phyloP scores from a whole-genome alignment of 2,329 filamentous ascomycete species.

The Arthrobotrys megalospora region DNA sequence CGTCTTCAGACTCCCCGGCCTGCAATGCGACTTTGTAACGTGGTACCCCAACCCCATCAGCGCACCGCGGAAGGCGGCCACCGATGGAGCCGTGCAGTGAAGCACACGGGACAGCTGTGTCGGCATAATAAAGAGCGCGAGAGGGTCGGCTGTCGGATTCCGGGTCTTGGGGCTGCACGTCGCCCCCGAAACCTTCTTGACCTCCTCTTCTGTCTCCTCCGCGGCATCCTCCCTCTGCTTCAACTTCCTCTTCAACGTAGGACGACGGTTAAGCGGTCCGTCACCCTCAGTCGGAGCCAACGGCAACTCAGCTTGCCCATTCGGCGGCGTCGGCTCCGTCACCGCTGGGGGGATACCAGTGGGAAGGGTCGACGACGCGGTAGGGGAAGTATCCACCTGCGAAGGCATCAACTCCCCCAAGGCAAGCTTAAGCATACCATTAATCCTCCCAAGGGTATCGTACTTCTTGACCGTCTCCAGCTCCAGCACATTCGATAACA shows the following conservation, averaged over 20 bases:
- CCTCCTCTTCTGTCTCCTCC: neutral
- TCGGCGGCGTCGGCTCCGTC: slow-evolving; percentile 28
- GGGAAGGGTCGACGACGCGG: neutral
- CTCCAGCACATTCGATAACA: slow-evolving; percentile 79
- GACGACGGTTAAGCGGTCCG: neutral
- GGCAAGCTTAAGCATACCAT: slow-evolving; percentile 92
- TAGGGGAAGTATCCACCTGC: neutral
- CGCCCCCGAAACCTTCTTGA: slow-evolving; percentile 5
- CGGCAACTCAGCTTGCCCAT: neutral
- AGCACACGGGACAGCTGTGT: slow-evolving; percentile 81
- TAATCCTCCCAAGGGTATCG: slow-evolving; percentile 82
- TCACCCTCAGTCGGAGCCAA: neutral
- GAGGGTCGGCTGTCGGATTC: slow-evolving; percentile 72
- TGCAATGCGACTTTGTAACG: slow-evolving; percentile 88
- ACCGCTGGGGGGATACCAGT: neutral
- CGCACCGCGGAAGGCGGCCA: slow-evolving; percentile 84
- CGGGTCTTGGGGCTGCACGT: neutral
- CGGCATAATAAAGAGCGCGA: slow-evolving; percentile 84
- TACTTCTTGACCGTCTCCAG: slow-evolving; percentile 79
- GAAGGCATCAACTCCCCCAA: slow-evolving; percentile 76
- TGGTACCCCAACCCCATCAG: slow-evolving; percentile 84
- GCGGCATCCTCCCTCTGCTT: slow-evolving; percentile 23
- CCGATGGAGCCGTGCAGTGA: slow-evolving; percentile 84
- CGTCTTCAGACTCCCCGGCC: slow-evolving; percentile 91
- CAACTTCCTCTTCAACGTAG: slow-evolving; percentile 44